Base-by-base conservation (phyloP, 2,329 filamentous ascomycete genomes). In the Cladosporium sphaerospermum region DNA sequence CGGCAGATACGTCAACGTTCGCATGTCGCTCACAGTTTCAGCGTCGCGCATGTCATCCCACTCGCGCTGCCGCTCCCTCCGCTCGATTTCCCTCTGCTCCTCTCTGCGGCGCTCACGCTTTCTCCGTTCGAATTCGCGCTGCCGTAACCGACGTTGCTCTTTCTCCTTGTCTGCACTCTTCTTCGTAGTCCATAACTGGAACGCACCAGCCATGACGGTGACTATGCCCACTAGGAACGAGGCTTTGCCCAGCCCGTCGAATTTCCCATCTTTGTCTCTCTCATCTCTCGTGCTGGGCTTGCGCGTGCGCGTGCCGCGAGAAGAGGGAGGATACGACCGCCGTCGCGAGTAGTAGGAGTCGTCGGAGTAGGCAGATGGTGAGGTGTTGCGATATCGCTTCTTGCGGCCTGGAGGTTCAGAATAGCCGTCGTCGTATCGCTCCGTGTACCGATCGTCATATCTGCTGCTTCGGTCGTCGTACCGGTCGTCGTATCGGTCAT, bases 131-230 rank as follows among this genome's bases (percentile, higher is more conserved):
- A 57, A 57, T 9, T 54, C 47, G 18, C 52, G 42, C 18, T 50
- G 41, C 13, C 48, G 48, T 40, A 47, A 39, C 8, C 42, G 34
- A 33, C 51, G 16, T 28, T 52, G 33, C 33, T 57, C 33, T 13
- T 54, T 45, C 23, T 56, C 54, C 10, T 47, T 53, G 11, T 57
- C 56, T 14, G 40, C 56, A 13, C 33, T 40, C 11, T 54, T 54
- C 45, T 55, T 51, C 6, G 44, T 53, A 5, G 41, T 55, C 56
- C 56, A 56, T 2, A 57, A 14, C 18, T 56, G 56, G n/a, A 57
- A 45, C 13, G 55, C 42, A 13, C 56, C 56, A 14, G 53, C 53
- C 4, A 55, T 32, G 10, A 54, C 51, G 10, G 46, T 41, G 42
- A 57, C 34, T 31, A 57, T 40, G 45, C 56, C 56, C 13, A 56